phyloP scores from a whole-genome alignment of 2,329 filamentous ascomycete species.

The Blumeria hordei region DNA sequence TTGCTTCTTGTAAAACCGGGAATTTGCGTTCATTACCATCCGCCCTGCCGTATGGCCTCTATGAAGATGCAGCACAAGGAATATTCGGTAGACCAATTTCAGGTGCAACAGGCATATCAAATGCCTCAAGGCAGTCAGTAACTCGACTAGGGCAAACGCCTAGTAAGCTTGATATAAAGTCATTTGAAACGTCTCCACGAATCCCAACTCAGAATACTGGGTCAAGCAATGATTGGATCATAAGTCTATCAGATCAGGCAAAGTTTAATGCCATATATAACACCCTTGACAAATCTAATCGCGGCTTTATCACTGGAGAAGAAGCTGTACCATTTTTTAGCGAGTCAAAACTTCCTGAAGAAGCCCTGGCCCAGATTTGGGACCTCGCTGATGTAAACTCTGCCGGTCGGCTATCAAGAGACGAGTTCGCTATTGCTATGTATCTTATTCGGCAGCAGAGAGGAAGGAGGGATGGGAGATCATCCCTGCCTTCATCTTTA shows the following conservation, averaged over 20 bases:
- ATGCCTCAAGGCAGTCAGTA: constrained; percentile 50
- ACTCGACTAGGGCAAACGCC: constrained; percentile 30
- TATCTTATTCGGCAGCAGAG: constrained; percentile 83
- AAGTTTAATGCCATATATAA: constrained; percentile 74
- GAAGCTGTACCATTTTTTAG: constrained; percentile 88
- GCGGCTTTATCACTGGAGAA: constrained; percentile 74
- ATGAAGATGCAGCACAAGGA: constrained; percentile 67
- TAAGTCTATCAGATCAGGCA: constrained; percentile 61
- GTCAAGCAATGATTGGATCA: constrained; percentile 49
- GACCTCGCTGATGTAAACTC: constrained; percentile 88
- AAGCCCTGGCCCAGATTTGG: constrained; percentile 84
- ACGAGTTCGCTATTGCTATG: constrained; percentile 96
- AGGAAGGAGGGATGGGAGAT: constrained; percentile 35
- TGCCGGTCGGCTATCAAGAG: constrained; percentile 58
- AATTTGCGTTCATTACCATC: constrained; percentile 56
- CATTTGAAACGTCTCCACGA: constrained; percentile 20
- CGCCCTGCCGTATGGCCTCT: constrained; percentile 60
- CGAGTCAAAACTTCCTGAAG: constrained; percentile 73
- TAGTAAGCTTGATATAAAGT: constrained; percentile 28
- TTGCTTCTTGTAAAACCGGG: constrained; percentile 76
- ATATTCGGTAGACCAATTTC: constrained; percentile 20
- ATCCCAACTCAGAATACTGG: constrained; percentile 10
- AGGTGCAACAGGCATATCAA: constrained; percentile 23
- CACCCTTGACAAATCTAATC: constrained; percentile 55
- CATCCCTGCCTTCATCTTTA: constrained; percentile 46